Percentiles rank a stretch among this genome's conserved stretches.
These are phyloP conservation scores for Exidia glandulosa DNA, from an alignment of 768 basidiomycete genomes.

Conservation along the genomic window DNA sequence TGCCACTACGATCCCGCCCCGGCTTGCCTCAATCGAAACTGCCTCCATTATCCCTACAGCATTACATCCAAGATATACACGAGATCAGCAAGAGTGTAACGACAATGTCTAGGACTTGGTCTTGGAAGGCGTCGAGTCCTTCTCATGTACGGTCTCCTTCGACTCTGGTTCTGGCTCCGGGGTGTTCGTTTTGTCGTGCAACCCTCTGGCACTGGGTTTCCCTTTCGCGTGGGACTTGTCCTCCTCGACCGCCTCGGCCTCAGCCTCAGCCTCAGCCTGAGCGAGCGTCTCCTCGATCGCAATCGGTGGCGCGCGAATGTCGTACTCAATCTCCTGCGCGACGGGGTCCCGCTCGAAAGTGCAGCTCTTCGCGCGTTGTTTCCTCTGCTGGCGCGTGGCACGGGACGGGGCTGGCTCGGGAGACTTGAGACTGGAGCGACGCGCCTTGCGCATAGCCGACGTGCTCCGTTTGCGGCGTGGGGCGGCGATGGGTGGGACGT, in stretches of 20 bases:
- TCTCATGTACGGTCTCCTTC: too few relatives aligned
- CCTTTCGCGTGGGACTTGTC: not conserved
- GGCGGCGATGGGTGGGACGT: not conserved
- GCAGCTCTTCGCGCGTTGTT: not conserved
- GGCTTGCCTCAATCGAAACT: too few relatives aligned
- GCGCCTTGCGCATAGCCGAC: not conserved
- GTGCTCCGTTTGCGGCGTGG: not conserved
- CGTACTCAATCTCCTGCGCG: not conserved
- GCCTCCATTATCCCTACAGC: too few relatives aligned
- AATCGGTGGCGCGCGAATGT: not conserved
- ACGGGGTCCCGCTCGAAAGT: not conserved
- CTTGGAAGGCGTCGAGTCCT: too few relatives aligned
- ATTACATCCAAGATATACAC: too few relatives aligned
- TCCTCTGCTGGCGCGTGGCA: not conserved
- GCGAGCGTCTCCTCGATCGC: not conserved
- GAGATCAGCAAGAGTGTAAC: too few relatives aligned
- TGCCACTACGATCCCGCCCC: too few relatives aligned
- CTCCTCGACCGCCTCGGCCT: not conserved
- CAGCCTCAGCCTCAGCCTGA: not conserved
- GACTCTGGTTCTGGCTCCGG: too few relatives aligned
- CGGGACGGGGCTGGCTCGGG: not conserved
- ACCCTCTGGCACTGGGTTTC: too few relatives aligned
- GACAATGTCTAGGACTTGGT: too few relatives aligned
- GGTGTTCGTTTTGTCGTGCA: too few relatives aligned
- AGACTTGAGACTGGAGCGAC: not conserved